Conservation (phyloP, 169 alveolate genomes). For the Hepatocystis sp. region DNA sequence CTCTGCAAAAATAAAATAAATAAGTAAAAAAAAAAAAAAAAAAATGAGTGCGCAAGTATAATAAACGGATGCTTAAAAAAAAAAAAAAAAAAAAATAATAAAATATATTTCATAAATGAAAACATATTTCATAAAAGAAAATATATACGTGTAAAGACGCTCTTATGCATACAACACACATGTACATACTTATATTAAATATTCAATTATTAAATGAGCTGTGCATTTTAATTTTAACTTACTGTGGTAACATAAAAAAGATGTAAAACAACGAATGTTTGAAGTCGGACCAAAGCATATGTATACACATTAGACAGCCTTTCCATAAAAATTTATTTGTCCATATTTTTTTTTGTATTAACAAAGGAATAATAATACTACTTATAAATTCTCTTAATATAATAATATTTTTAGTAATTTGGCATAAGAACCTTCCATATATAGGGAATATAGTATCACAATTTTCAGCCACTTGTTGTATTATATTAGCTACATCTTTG, state of each 20-base stretch:
- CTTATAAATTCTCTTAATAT: conserved; percentile 68
- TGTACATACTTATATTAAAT: neutral
- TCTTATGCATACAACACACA: neutral
- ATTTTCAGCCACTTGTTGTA: conserved; percentile 69
- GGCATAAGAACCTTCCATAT: conserved; percentile 72
- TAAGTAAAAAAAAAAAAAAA: too few relatives aligned
- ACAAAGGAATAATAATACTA: conserved; percentile 71
- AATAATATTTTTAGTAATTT: conserved; percentile 54
- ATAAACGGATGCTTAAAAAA: too few relatives aligned
- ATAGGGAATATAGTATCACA: conserved; percentile 59
- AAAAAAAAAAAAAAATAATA: too few relatives aligned
- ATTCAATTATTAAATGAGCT: too few relatives aligned
- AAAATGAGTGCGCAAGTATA: conserved; percentile 1
- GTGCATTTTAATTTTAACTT: too few relatives aligned
- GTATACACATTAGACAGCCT: conserved; percentile 73
- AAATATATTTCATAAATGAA: too few relatives aligned
- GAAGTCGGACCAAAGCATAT: conserved; percentile 72
- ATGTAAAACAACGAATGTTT: conserved; percentile 69
- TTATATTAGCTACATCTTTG: conserved; percentile 70
- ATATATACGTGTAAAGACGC: too few relatives aligned
- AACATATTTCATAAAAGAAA: too few relatives aligned
- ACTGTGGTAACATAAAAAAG: conserved; percentile 73
- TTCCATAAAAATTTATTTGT: conserved; percentile 71
- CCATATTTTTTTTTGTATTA: conserved; percentile 75
- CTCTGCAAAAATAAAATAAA: conserved; percentile 49